Base-by-base conservation (phyloP, 179 eudicot species). In the Beta corolliflora region DNA sequence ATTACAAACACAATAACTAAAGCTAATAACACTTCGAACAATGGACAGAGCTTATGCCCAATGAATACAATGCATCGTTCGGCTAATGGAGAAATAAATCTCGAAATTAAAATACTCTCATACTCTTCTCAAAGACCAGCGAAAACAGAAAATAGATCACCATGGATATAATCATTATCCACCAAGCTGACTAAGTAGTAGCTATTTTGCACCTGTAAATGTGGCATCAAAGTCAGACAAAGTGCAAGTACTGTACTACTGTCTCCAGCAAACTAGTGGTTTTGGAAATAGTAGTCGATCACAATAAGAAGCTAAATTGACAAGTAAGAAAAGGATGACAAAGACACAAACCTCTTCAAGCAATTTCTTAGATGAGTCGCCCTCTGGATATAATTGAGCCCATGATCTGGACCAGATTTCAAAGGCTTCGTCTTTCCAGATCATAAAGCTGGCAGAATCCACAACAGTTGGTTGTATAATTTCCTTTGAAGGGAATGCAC, bases 361-460 rank as follows among this genome's bases (percentile, higher is more conserved):
- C 79, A 94, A 81, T 81, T 89, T 90, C 81, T 86, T 89, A 79
- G 98, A 92, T 69, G 93, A 84, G 78, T 95, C 98, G 45, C 83
- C 89, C 72, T 92, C 92, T 9, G 95, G 89, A 80, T 92, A 92
- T 73, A 94, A 82, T n/a, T 86, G 86, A 75, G 98, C 96, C 99
- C 97, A 95, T 63, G 94, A 94, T 83, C 91, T 89, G 19, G 93
- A 91, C 97, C 98, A 95, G 77, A 94, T 89, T 81, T 92, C 95
- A 83, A 93, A 95, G 1, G 98, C 99, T 89, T 95, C 99, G 29
- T 93, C 99, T 81, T 95, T 93, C 99, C 99, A 95, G 80, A 93
- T 87, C 81, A 87, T 80, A 76, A 95, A 95, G 89, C 99, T 95
- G 64, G 89, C 87, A 76, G 99, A 91, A 83, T 93, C 99, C 25